phyloP scores from a whole-genome alignment of 805 yeast genomes.

The Cyberlindnera samutprakarnensis region DNA sequence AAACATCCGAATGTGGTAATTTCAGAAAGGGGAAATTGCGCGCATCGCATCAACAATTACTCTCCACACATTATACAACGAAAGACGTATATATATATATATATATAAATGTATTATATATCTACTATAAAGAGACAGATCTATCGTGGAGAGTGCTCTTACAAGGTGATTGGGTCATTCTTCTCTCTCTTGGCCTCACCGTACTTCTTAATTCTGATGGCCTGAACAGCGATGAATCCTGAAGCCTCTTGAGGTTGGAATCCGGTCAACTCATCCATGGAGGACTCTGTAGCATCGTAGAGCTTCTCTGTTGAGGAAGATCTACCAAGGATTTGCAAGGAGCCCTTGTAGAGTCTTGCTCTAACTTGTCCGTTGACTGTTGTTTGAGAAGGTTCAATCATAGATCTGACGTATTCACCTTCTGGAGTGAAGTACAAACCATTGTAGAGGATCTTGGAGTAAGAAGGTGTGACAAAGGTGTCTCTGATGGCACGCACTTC shows the following conservation, averaged over 20 bases:
- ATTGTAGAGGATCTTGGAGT: slow-evolving; percentile 86
- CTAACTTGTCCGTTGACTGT: slow-evolving; percentile 97
- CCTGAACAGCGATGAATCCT: slow-evolving; percentile 96
- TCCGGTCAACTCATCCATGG: slow-evolving; percentile 98
- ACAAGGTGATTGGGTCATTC: slow-evolving; percentile 40
- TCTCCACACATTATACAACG: too few relatives aligned
- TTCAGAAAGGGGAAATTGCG: too few relatives aligned
- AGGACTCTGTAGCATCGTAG: slow-evolving; percentile 96
- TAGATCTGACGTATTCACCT: slow-evolving; percentile 88
- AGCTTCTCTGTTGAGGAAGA: slow-evolving; percentile 92
- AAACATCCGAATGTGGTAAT: too few relatives aligned
- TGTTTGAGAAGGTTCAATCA: slow-evolving; percentile 91
- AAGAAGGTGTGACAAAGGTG: slow-evolving; percentile 87
- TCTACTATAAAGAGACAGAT: too few relatives aligned
- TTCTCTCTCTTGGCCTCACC: slow-evolving; percentile 91
- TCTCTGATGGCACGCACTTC: slow-evolving; percentile 97
- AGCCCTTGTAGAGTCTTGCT: slow-evolving; percentile 89
- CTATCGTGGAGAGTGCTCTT: too few relatives aligned
- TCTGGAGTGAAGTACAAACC: slow-evolving; percentile 99
- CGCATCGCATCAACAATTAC: too few relatives aligned
- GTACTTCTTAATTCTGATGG: slow-evolving; percentile 96
- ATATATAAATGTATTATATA: too few relatives aligned
- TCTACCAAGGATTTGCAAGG: slow-evolving; percentile 80
- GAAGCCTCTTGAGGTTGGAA: slow-evolving; percentile 95
- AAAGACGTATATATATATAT: too few relatives aligned